These are phyloP conservation scores for Lachancea meyersii DNA, from an alignment of 805 yeast species.

Conservation along the genomic window DNA sequence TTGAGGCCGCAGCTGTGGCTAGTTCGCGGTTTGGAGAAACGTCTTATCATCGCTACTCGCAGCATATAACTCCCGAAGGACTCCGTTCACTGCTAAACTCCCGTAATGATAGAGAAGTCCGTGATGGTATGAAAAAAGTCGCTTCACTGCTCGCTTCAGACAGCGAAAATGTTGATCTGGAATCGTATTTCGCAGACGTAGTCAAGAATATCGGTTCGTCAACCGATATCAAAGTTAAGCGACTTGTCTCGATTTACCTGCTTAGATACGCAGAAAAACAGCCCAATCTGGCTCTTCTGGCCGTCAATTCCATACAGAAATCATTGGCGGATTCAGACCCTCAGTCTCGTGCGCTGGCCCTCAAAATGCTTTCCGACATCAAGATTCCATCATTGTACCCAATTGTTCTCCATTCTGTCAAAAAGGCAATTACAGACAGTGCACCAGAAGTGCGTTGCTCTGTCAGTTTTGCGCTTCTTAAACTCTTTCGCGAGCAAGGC, in stretches of 20 bases:
- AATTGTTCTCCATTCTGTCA: constrained; percentile 65
- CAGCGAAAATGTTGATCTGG: constrained; percentile 35
- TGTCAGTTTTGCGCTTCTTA: constrained; percentile 68
- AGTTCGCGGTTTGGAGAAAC: constrained; percentile 60
- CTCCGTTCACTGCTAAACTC: constrained; percentile 62
- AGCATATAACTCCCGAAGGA: constrained; percentile 54
- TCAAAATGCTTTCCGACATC: constrained; percentile 78
- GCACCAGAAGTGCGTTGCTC: constrained; percentile 76
- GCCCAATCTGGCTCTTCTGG: constrained; percentile 82
- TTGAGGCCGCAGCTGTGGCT: constrained; percentile 80
- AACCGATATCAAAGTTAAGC: constrained; percentile 53
- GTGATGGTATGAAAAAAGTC: constrained; percentile 54
- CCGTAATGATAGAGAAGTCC: constrained; percentile 56
- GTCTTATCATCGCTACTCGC: constrained; percentile 38
- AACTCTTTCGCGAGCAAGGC: constrained; percentile 39
- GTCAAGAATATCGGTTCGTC: constrained; percentile 75
- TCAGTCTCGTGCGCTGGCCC: constrained; percentile 60
- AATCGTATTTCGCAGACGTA: constrained; percentile 70
- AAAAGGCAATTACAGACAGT: constrained; percentile 60
- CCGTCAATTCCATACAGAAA: constrained; percentile 89
- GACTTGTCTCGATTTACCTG: constrained; percentile 71
- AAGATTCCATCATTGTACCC: constrained; percentile 76
- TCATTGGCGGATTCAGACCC: constrained; percentile 66
- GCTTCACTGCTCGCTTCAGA: constrained; percentile 40
- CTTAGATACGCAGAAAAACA: constrained; percentile 72